Evolutionary conservation across 2,329 filamentous ascomycete genomes (phyloP).

Genomic region (Metarhizium robertsii): DNA sequence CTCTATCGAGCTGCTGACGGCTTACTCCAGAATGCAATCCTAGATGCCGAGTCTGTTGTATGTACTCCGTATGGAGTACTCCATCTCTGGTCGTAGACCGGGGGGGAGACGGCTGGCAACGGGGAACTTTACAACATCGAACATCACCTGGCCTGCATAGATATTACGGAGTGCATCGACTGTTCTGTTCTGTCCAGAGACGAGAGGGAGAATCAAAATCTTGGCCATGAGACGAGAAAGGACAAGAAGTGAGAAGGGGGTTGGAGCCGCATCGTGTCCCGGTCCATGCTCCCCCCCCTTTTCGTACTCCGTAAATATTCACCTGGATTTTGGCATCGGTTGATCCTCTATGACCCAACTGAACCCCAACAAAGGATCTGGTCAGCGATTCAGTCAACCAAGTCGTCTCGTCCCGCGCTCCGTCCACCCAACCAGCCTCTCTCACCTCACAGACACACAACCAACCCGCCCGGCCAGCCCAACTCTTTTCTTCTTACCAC

Average conservation of each 20-base stretch:
- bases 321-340: neutral
- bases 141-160: too few relatives aligned
- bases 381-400: too few relatives aligned
- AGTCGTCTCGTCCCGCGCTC: neutral
- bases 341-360: too few relatives aligned
- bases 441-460: neutral
- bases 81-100: neutral
- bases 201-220: too few relatives aligned
- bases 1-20: neutral
- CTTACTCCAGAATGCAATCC: too few relatives aligned
- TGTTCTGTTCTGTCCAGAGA: too few relatives aligned
- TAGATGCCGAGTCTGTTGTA: too few relatives aligned
- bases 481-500: neutral
- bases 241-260: slow-evolving; percentile 6
- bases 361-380: too few relatives aligned
- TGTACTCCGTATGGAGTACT: neutral
- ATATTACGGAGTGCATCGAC: too few relatives aligned
- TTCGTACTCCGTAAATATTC: neutral
- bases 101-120: neutral
- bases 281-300: slow-evolving; percentile 1
- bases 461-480: neutral
- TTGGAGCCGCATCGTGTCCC: neutral
- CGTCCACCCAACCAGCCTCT: neutral
- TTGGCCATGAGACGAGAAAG: too few relatives aligned
- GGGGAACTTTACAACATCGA: neutral